Evolutionary conservation across 495 filamentous ascomycete genomes (phyloP), one percentile per base, ranked within the genome.

Genomic region (Chaetomidium leptoderma): DNA sequence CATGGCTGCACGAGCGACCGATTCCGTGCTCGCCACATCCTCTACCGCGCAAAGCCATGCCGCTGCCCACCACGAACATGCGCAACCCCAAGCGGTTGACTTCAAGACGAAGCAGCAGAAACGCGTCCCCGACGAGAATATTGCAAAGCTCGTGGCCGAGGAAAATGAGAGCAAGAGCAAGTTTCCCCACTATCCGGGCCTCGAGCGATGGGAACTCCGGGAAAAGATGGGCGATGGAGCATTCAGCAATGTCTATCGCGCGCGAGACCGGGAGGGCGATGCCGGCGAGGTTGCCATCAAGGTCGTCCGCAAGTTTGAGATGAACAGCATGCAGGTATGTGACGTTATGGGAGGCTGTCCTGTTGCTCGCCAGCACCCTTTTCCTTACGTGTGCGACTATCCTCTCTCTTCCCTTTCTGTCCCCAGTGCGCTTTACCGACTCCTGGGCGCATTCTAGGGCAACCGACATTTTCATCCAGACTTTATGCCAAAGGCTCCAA

Each of bases 141-240:
- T 97, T 43, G 89, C 90, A 64, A 83, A 86, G 48, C 86, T 97
- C 23, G 84, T 98, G 5, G 88, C 90, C 37, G 93, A 98, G 71
- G 93, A 98, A 76, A 87, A 89, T 51, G 85, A 85, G 63, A 87
- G 73, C 70, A 86, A 86, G 67, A 86, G 85, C 57, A 95, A 92
- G 68, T 83, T 97, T 70, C 93, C 95, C 27, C 84, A 75, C 60
- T 97, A 98, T 66, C 92, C 93, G 6, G 92, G 92, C 35, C 74
- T 98, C 23, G 95, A 97, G 57, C 79, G 93, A 62, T 98, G 88
- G 86, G 83, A 87, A 53, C 71, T 98, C 40, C 6, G 95, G 37
- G 92, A 97, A 72, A 98, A 98, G 79, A 98, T 98, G 93, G 93
- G 93, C 52, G 93, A 98, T 64, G 93, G 93, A 50, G 93, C 93